These are phyloP conservation scores for Candolleomyces aberdarensis DNA, from an alignment of 768 basidiomycete genomes.

Conservation along the genomic window DNA sequence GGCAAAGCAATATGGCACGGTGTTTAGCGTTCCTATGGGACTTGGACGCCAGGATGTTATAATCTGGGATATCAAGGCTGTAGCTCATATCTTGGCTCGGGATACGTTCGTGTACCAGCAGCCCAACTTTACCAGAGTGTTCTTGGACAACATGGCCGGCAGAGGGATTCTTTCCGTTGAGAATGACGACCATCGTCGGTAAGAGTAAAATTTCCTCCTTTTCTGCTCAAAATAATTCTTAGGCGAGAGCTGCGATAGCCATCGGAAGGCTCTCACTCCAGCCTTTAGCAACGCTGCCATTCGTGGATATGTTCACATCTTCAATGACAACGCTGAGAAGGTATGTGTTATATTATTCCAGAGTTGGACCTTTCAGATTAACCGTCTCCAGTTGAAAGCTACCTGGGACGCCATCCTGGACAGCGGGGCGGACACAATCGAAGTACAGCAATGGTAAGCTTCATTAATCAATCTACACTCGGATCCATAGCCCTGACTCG, in stretches of 20 bases:
- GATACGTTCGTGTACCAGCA: constrained; percentile 50
- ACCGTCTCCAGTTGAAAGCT: constrained; percentile 28
- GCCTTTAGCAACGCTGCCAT: constrained; percentile 53
- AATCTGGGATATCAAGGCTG: constrained; percentile 48
- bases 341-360: constrained; percentile 17
- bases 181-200: constrained; percentile 47
- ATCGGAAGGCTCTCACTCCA: constrained; percentile 48
- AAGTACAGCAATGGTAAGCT: constrained; percentile 45
- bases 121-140: constrained; percentile 27
- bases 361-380: neutral
- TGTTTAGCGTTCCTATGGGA: constrained; percentile 37
- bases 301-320: constrained; percentile 41
- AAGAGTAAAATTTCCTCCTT: neutral
- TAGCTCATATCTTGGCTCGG: constrained; percentile 47
- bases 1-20: constrained; percentile 46
- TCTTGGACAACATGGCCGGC: constrained; percentile 42
- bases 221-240: neutral
- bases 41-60: constrained; percentile 34
- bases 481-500: neutral
- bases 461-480: neutral
- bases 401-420: constrained; percentile 27
- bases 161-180: constrained; percentile 39
- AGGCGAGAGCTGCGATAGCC: constrained; percentile 23
- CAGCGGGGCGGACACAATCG: constrained; percentile 31
- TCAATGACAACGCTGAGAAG: constrained; percentile 52